phyloP scores from a whole-genome alignment of 176 grass and related monocot species.

The Zizania latifolia region DNA sequence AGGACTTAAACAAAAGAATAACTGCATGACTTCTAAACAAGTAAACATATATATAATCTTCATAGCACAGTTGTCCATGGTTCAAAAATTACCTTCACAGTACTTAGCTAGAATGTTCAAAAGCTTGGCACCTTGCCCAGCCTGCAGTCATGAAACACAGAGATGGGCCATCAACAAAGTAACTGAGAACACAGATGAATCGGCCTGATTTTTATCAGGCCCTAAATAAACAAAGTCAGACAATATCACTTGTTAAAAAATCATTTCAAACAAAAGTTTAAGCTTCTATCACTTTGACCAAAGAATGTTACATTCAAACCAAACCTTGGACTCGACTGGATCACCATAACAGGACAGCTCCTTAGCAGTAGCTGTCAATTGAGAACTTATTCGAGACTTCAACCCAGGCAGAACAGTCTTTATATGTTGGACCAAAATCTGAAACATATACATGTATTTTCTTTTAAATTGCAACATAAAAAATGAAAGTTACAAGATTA shows the following conservation, averaged over 20 bases:
- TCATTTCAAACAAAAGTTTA: background rate
- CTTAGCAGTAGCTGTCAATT: constrained; percentile 79
- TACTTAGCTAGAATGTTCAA: constrained; percentile 97
- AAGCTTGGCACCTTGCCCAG: constrained; percentile 80
- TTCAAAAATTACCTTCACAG: constrained; percentile 71
- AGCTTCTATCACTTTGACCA: background rate
- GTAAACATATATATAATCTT: background rate
- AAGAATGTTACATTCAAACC: constrained; percentile 20
- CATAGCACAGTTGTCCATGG: background rate
- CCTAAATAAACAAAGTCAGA: background rate
- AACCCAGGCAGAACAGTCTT: constrained; percentile 77
- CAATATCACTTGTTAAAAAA: background rate
- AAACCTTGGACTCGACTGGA: constrained; percentile 83
- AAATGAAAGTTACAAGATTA: background rate
- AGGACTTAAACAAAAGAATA: background rate
- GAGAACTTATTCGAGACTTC: constrained; percentile 85
- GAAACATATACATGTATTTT: constrained; percentile 31
- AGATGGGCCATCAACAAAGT: constrained; percentile 16
- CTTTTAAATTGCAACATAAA: background rate
- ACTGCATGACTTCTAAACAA: background rate
- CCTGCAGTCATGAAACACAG: constrained; percentile 42
- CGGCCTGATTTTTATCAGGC: background rate
- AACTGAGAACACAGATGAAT: background rate
- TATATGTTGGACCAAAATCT: constrained; percentile 99
- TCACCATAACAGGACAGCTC: constrained; percentile 92